Conservation (phyloP, 768 basidiomycete species). For the Boletellus ananiceps region DNA sequence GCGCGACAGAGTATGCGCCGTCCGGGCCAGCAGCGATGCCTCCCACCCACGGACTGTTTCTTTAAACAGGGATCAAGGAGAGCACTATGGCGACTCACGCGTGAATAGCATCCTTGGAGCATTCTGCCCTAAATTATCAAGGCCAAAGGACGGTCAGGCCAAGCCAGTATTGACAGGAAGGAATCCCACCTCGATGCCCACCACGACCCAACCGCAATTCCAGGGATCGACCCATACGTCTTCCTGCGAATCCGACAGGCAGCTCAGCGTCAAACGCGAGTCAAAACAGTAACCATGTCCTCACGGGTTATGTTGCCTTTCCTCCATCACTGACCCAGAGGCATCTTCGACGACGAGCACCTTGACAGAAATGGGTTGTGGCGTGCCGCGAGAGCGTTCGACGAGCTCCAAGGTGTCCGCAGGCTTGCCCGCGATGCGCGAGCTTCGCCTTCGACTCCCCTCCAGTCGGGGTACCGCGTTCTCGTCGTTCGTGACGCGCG, state of each 20-base stretch:
- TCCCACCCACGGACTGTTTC: conserved; percentile 68
- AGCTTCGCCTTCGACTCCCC: conserved; percentile 54
- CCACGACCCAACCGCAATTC: conserved; percentile 73
- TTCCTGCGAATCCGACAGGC: conserved; percentile 44
- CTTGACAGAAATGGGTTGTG: conserved; percentile 38
- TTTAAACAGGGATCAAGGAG: neutral
- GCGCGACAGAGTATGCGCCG: conserved; percentile 81
- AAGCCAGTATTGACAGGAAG: neutral
- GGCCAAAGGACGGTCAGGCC: neutral
- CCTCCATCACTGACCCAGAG: conserved; percentile 20
- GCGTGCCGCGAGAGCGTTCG: conserved; percentile 32
- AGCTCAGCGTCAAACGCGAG: conserved; percentile 18
- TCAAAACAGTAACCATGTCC: neutral
- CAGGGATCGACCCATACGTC: conserved; percentile 76
- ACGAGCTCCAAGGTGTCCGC: conserved; percentile 44
- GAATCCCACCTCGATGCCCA: conserved; percentile 62
- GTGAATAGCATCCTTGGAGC: conserved; percentile 76
- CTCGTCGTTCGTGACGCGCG: conserved; percentile 18
- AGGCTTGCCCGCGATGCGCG: conserved; percentile 55
- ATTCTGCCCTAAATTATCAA: conserved; percentile 41
- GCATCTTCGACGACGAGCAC: conserved; percentile 33
- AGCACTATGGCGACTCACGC: conserved; percentile 52
- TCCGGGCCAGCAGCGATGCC: conserved; percentile 61
- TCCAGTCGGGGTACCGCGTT: conserved; percentile 6
- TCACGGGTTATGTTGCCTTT: conserved; percentile 34